Evolutionary conservation across 2,329 filamentous ascomycete species (phyloP), one percentile per base, ranked within the genome.

Genomic region (Hortaea werneckii): DNA sequence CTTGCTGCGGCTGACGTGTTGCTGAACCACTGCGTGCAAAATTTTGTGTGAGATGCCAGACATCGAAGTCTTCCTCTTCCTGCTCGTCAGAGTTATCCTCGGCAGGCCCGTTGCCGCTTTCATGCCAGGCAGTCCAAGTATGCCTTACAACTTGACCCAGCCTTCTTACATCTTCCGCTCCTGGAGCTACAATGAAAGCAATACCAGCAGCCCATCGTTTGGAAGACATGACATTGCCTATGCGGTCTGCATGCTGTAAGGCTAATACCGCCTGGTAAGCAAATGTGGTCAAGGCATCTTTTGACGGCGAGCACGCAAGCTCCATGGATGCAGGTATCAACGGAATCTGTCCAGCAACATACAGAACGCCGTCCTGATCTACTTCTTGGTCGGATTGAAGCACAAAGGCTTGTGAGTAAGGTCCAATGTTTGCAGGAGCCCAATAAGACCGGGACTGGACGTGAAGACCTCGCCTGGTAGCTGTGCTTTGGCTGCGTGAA

Each of bases 341-440:
- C 1, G 90, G 87, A 42, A 98, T 95, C 65, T 96, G 92, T 0
- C 92, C 92, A 0, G 92, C 89, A 32, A 95, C 74, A 45, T 80
- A 81, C 11, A 90, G 71, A 7, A 77, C 6, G 5, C 48, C 9
- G 37, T 29, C 37, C 40, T 50, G 42, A 32, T 28, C 9, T 30
- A 52, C 44, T 8, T 60, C 59, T 13, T 58, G 7, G 9, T 37
- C 30, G 11, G 39, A 20, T 20, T 71, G 70, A 8, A 79, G 67
- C 2, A 76, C 73, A 42, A 92, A 80, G 4, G 88, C 87, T 68
- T 98, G 92, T 46, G 89, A 95, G 65, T 96, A 96, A 0, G 92
- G 92, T 0, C 92, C 92, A 44, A 98, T 96, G 60, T 96, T 96
- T 13, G 92, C 90, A 0, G 92, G 92, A 0, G 92, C 92, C 92